Evolutionary conservation across 1,284 basidiomycete species (phyloP).

Genomic region (Tilletia caries): DNA sequence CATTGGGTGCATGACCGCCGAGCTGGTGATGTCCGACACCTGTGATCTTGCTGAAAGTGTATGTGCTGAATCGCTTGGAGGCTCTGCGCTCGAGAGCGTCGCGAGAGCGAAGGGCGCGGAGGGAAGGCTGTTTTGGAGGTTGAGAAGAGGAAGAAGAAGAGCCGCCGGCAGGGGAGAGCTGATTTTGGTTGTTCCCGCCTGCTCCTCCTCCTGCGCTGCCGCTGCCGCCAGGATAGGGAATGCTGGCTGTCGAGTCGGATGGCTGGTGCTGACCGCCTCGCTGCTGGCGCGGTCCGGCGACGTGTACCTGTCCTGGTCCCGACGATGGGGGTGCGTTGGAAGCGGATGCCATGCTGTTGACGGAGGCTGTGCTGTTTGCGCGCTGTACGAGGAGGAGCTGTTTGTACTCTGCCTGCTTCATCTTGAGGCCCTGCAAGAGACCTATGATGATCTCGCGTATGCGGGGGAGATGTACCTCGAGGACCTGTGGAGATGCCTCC

Average conservation of each 20-base stretch:
- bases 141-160: slow-evolving; percentile 31
- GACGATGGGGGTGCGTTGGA: neutral
- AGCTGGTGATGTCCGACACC: slow-evolving; percentile 32
- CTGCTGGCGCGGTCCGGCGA: neutral
- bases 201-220: slow-evolving; percentile 16
- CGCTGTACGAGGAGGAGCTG: slow-evolving; percentile 41
- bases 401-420: slow-evolving; percentile 77
- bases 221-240: neutral
- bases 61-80: slow-evolving; percentile 92
- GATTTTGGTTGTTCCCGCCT: slow-evolving; percentile 17
- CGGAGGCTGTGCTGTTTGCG: slow-evolving; percentile 12
- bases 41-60: slow-evolving; percentile 92
- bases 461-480: slow-evolving; percentile 83
- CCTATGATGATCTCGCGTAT: slow-evolving; percentile 91
- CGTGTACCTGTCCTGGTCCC: neutral
- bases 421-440: slow-evolving; percentile 82
- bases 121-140: slow-evolving; percentile 69
- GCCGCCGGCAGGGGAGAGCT: neutral
- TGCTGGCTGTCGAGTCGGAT: neutral
- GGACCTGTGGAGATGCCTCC: slow-evolving; percentile 77
- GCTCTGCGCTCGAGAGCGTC: slow-evolving; percentile 86
- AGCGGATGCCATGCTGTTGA: too few species aligned
- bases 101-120: slow-evolving; percentile 80
- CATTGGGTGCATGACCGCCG: slow-evolving; percentile 14
- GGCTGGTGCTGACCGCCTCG: neutral